Conservation (phyloP, 768 basidiomycete genomes). For the Trametes punicea region DNA sequence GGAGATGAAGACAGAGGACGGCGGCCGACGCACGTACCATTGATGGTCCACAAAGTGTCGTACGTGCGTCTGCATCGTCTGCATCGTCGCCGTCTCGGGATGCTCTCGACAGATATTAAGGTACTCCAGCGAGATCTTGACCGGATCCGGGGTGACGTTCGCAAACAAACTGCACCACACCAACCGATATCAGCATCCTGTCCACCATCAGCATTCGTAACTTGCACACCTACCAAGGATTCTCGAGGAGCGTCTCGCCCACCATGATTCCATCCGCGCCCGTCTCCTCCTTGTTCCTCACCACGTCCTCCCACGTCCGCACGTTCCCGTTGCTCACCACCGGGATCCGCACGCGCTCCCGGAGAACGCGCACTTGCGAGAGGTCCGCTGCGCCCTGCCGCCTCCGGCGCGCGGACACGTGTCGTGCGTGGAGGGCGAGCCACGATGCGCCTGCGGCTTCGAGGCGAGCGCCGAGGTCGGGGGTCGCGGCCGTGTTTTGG, state of each 20-base stretch:
- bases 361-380: constrained; percentile 52
- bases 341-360: constrained; percentile 48
- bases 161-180: constrained; percentile 50
- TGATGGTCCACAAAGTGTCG: constrained; percentile 66
- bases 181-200: neutral
- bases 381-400: constrained; percentile 73
- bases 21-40: constrained; percentile 48
- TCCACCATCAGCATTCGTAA: neutral
- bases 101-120: constrained; percentile 55
- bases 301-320: constrained; percentile 53
- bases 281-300: constrained; percentile 50
- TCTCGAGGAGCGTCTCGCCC: constrained; percentile 70
- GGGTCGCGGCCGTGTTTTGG: constrained; percentile 45
- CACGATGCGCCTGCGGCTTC: constrained; percentile 67
- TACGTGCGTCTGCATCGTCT: constrained; percentile 59
- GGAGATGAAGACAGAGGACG: neutral
- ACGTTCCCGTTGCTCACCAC: constrained; percentile 83
- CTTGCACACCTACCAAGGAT: constrained; percentile 57
- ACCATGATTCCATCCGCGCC: constrained; percentile 78
- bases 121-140: constrained; percentile 67
- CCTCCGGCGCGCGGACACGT: constrained; percentile 65
- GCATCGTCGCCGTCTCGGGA: constrained; percentile 43
- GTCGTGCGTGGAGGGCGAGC: constrained; percentile 72
- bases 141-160: constrained; percentile 54
- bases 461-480: constrained; percentile 52